These are phyloP conservation scores for Batkoa obscura DNA, from an alignment of 371 early-diverging fungal genomes.

Conservation along the genomic window DNA sequence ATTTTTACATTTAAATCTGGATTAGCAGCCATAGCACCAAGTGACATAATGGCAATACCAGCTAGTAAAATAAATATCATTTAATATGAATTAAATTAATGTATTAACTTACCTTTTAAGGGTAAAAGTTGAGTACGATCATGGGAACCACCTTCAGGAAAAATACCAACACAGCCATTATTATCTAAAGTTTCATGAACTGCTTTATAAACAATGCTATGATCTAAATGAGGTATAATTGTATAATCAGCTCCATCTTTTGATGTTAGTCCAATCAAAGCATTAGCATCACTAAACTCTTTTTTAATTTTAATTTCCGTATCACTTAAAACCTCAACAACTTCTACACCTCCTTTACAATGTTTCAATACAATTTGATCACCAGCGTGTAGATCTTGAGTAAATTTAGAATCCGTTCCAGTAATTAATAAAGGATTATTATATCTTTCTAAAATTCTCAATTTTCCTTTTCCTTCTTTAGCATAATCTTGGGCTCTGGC, in stretches of 20 bases:
- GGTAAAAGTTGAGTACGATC: slow-evolving; percentile 90
- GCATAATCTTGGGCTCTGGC: slow-evolving; percentile 80
- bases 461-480: slow-evolving; percentile 39
- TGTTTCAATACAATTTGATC: slow-evolving; percentile 39
- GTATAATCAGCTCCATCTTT: slow-evolving; percentile 46
- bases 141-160: slow-evolving; percentile 95
- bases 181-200: slow-evolving; percentile 56
- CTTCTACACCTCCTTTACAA: slow-evolving; percentile 39
- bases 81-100: neutral
- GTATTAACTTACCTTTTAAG: slow-evolving; percentile 41
- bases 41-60: slow-evolving; percentile 78
- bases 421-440: slow-evolving; percentile 34
- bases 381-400: slow-evolving; percentile 34
- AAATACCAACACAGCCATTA: slow-evolving; percentile 83
- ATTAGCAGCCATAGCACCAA: slow-evolving; percentile 82
- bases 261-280: slow-evolving; percentile 31
- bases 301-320: slow-evolving; percentile 39
- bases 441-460: slow-evolving; percentile 38
- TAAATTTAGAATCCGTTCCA: slow-evolving; percentile 55
- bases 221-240: slow-evolving; percentile 73
- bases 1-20: slow-evolving; percentile 77
- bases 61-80: slow-evolving; percentile 15
- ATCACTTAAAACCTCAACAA: slow-evolving; percentile 63
- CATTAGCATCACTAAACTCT: slow-evolving; percentile 44
- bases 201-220: slow-evolving; percentile 57